Evolutionary conservation across 371 early-diverging fungal species (phyloP).

Genomic region (Mortierella sp.): DNA sequence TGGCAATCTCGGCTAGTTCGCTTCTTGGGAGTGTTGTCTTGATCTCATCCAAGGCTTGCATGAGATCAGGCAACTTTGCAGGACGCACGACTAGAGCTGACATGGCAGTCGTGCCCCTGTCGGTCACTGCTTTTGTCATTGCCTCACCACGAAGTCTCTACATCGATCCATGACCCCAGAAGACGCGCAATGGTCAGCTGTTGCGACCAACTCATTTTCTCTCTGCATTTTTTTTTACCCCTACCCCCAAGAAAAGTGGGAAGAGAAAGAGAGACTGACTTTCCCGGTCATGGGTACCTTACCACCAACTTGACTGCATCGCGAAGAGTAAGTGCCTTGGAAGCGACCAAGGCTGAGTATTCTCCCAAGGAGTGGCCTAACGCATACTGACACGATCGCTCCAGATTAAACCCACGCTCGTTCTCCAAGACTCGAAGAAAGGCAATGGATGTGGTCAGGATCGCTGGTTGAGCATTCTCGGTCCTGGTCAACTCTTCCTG

Average conservation of each 20-base stretch:
- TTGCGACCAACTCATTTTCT: no score
- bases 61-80: slow-evolving; percentile 72
- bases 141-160: slow-evolving; percentile 80
- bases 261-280: no score
- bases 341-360: slow-evolving; percentile 86
- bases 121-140: slow-evolving; percentile 79
- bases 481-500: slow-evolving; percentile 77
- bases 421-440: slow-evolving; percentile 80
- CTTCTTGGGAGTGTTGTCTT: slow-evolving; percentile 63
- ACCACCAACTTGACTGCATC: slow-evolving; percentile 87
- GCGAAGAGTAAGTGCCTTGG: slow-evolving; percentile 71
- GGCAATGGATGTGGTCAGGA: slow-evolving; percentile 88
- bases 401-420: slow-evolving; percentile 77
- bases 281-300: not conserved
- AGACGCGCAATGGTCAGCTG: no score
- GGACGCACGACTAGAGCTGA: slow-evolving; percentile 83
- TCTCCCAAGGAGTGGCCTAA: slow-evolving; percentile 94
- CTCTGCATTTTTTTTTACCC: no score
- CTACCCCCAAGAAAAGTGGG: no score
- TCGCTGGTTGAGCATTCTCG: slow-evolving; percentile 93
- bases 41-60: slow-evolving; percentile 68
- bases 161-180: not conserved
- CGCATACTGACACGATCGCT: slow-evolving; percentile 71
- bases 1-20: slow-evolving; percentile 82
- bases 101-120: slow-evolving; percentile 79